phyloP scores from a whole-genome alignment of 1,139 yeast genomes.

The Yamadazyma diddensiae region DNA sequence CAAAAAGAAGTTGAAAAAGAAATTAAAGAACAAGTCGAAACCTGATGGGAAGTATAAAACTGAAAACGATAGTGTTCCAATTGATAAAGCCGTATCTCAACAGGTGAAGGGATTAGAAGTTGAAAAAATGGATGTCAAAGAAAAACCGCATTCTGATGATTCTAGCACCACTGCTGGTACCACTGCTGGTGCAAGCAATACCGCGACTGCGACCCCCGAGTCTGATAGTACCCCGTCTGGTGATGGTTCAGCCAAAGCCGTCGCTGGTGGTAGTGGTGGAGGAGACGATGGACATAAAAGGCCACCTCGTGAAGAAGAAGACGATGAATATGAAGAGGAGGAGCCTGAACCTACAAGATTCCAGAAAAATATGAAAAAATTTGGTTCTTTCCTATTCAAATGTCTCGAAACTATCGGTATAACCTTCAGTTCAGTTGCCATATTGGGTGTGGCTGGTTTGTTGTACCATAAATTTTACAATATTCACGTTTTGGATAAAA shows the following conservation, averaged over 20 bases:
- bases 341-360: constrained; percentile 14
- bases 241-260: too few species aligned
- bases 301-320: constrained; percentile 12
- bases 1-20: constrained; percentile 22
- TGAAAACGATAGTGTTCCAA: constrained; percentile 17
- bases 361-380: constrained; percentile 11
- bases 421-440: constrained; percentile 69
- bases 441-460: constrained; percentile 71
- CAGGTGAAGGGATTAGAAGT: constrained; percentile 18
- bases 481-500: constrained; percentile 58
- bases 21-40: constrained; percentile 15
- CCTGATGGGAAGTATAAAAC: constrained; percentile 9
- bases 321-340: constrained; percentile 13
- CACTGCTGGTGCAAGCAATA: too few species aligned
- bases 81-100: constrained; percentile 11
- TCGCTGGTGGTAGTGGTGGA: constrained; percentile 11
- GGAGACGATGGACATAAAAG: constrained; percentile 10
- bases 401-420: constrained; percentile 72
- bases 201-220: too few species aligned
- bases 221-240: too few species aligned
- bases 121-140: constrained; percentile 1
- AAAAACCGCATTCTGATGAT: background rate
- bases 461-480: constrained; percentile 65
- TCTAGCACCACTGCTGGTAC: too few species aligned
- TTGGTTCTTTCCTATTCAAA: constrained; percentile 31